Conservation (phyloP, 148 eudicot species). For the Rhododendron kiyosumense region DNA sequence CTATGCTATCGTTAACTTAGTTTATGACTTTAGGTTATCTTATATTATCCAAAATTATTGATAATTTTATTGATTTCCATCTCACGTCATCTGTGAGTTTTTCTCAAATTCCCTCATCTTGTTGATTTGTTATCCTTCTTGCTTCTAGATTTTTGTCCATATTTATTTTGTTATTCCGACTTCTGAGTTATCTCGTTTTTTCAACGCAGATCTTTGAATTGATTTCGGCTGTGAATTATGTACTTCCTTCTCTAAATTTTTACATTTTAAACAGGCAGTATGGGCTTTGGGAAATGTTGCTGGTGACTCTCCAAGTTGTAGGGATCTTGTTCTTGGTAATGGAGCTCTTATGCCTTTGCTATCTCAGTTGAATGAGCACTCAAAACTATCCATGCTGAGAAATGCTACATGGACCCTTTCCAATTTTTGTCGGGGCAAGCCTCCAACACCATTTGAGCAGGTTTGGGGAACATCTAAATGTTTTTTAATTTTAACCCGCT, state of each 20-base stretch:
- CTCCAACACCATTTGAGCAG: constrained; percentile 88
- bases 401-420: constrained; percentile 97
- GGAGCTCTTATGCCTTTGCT: constrained; percentile 79
- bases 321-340: constrained; percentile 80
- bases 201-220: background rate
- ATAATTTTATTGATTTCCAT: background rate
- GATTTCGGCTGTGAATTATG: background rate
- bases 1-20: background rate
- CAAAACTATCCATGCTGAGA: constrained; percentile 89
- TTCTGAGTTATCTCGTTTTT: background rate
- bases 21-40: background rate
- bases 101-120: background rate
- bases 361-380: constrained; percentile 73
- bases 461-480: constrained; percentile 18
- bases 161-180: background rate
- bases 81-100: background rate
- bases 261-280: constrained; percentile 54
- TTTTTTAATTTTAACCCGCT: background rate
- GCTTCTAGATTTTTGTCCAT: background rate
- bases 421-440: constrained; percentile 91
- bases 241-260: constrained; percentile 5
- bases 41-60: background rate
- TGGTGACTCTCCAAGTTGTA: constrained; percentile 88
- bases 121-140: background rate
- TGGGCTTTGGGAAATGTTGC: constrained; percentile 98